Conservation (phyloP, 257 asterid genomes). For the Gynochthodes officinalis region DNA sequence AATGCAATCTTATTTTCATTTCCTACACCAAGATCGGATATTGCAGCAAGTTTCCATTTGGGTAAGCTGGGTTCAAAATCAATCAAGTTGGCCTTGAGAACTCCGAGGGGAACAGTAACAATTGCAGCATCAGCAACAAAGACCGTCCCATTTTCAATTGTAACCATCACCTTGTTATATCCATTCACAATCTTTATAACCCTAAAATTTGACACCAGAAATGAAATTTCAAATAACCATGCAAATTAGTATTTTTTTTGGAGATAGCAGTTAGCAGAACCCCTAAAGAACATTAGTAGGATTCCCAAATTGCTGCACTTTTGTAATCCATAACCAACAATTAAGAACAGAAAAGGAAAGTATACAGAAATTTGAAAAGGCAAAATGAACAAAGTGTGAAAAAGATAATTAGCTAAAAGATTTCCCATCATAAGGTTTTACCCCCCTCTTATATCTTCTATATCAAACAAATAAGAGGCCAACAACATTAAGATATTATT, state of each 20-base stretch:
- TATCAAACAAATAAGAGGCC: background rate
- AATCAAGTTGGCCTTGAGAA: constrained; percentile 72
- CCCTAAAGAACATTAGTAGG: background rate
- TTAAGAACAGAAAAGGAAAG: background rate
- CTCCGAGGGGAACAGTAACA: constrained; percentile 87
- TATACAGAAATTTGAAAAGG: background rate
- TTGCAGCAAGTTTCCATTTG: constrained; percentile 88
- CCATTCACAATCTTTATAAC: constrained; percentile 64
- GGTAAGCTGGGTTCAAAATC: constrained; percentile 87
- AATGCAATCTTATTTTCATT: constrained; percentile 90
- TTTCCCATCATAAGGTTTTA: background rate
- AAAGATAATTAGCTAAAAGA: background rate
- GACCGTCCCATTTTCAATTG: constrained; percentile 69
- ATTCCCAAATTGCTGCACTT: background rate
- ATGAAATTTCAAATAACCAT: background rate
- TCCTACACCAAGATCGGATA: constrained; percentile 91
- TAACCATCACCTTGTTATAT: constrained; percentile 62
- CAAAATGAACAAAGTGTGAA: background rate
- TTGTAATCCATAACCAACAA: no score
- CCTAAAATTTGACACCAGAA: constrained; percentile 35
- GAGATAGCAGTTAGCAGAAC: background rate
- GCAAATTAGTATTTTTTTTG: background rate
- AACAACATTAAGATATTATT: background rate
- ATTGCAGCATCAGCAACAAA: constrained; percentile 89
- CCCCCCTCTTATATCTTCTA: background rate